phyloP scores from a whole-genome alignment of 495 filamentous ascomycete genomes.

The Pyronema domesticum region DNA sequence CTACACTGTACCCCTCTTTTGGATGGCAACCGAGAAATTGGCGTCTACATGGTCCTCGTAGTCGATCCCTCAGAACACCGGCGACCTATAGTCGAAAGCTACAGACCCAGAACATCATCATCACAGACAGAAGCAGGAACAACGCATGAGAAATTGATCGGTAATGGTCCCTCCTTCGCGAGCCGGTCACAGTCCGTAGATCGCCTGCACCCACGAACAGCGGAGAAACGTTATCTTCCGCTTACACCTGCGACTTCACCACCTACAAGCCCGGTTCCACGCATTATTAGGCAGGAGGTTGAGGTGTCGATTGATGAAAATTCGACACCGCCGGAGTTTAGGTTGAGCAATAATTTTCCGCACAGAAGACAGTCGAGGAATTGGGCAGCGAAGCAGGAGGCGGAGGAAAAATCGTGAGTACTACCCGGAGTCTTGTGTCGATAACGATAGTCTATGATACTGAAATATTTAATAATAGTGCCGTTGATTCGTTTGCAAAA shows the following conservation, averaged over 20 bases:
- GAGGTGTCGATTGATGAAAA: not conserved
- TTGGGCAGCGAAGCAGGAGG: not conserved
- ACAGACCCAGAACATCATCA: not conserved
- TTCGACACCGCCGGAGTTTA: not conserved
- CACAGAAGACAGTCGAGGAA: not conserved
- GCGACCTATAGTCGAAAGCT: not conserved
- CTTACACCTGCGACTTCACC: not conserved
- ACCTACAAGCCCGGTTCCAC: not conserved
- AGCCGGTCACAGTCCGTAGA: not conserved
- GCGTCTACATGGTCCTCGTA: constrained; percentile 49
- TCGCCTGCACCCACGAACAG: not conserved
- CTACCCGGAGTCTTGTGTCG: not conserved
- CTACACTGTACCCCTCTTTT: constrained; percentile 46
- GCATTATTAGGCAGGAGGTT: not conserved
- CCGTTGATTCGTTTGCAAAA: constrained; percentile 1
- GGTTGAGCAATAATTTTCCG: not conserved
- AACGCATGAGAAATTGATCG: not conserved
- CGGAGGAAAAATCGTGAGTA: constrained; percentile 1
- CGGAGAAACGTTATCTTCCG: not conserved
- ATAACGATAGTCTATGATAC: not conserved
- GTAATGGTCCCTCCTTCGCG: not conserved
- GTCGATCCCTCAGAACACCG: constrained; percentile 27
- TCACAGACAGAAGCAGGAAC: not conserved
- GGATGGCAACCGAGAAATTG: constrained; percentile 39
- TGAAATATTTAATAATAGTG: not conserved